phyloP scores from a whole-genome alignment of 768 basidiomycete genomes.

The Chalciporus pseudorubinellus region DNA sequence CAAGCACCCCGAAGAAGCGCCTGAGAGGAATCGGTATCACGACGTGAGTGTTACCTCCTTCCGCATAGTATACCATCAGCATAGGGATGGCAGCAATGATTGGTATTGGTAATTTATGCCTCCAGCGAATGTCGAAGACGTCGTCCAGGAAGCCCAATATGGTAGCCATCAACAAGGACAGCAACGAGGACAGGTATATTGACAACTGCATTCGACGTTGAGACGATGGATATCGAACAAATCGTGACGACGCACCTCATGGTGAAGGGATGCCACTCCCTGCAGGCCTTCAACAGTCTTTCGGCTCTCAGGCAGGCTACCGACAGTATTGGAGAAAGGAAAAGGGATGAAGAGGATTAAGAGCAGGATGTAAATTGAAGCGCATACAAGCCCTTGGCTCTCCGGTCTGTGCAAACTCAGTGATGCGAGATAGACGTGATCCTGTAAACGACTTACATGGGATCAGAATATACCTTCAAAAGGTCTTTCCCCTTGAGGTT shows the following conservation, averaged over 20 bases:
- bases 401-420: constrained; percentile 69
- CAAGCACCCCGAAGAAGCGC: constrained; percentile 64
- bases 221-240: background rate
- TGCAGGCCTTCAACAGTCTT: constrained; percentile 46
- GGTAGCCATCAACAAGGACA: constrained; percentile 91
- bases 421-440: background rate
- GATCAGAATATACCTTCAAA: constrained; percentile 73
- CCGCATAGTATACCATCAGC: constrained; percentile 95
- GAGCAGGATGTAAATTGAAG: constrained; percentile 81
- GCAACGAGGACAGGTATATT: constrained; percentile 86
- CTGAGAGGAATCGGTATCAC: constrained; percentile 87
- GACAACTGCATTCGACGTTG: constrained; percentile 55
- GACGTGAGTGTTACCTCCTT: constrained; percentile 88
- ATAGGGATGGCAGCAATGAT: constrained; percentile 94
- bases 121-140: constrained; percentile 97
- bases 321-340: constrained; percentile 77
- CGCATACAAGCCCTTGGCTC: constrained; percentile 88
- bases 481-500: constrained; percentile 85
- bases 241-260: constrained; percentile 55
- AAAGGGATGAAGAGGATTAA: constrained; percentile 95
- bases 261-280: constrained; percentile 60
- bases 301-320: constrained; percentile 41
- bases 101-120: constrained; percentile 96
- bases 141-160: constrained; percentile 96
- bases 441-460: constrained; percentile 51